Evolutionary conservation across 2,329 filamentous ascomycete species (phyloP), one percentile per base, ranked within the genome.

Genomic region (Zymoseptoria crescenta): DNA sequence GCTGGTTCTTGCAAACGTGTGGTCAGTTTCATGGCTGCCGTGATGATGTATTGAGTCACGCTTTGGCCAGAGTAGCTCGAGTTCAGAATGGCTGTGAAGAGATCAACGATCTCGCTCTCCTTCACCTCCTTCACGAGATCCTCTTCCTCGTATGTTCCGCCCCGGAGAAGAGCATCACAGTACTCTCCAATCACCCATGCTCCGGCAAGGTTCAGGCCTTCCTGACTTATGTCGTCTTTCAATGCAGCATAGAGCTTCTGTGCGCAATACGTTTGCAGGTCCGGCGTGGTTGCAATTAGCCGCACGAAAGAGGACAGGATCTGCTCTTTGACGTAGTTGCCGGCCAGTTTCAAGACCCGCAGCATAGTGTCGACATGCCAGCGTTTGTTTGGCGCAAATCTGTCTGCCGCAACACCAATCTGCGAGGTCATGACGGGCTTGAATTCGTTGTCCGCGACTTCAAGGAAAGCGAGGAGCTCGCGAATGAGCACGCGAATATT

Each of bases 331-430:
- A 99, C 92, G 70, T 94, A 96, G 75, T 95, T 96, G 52, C 94
- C 94, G 56, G 94, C 94, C 65, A 99, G 80, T 59, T 92, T 96
- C 67, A 99, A 76, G 24, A 99, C 91, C 21, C 95, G 85, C 56
- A 99, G 80, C 87, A 99, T 96, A 2, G 95, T 99, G 71, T 99
- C 94, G 67, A 97, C 88, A 72, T 99, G 94, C 94, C 94, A 99
- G 72, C 94, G 83, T 77, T 97, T 97, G 77, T 94, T 97, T 0
- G 94, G 95, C 1, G 94, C 89, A 75, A 91, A 99, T 65, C 93
- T 87, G 74, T 99, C 94, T 6, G 95, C 94, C 9, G 95, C 94
- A 68, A 99, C 91, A 24, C 94, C 94, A 73, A 99, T 99, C 72
- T 99, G 94, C 56, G 88, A 94, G 1, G 94, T 99, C 92, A 99